These are phyloP conservation scores for Spinellus fusiger DNA, from an alignment of 192 early-diverging fungal species.

Conservation along the genomic window DNA sequence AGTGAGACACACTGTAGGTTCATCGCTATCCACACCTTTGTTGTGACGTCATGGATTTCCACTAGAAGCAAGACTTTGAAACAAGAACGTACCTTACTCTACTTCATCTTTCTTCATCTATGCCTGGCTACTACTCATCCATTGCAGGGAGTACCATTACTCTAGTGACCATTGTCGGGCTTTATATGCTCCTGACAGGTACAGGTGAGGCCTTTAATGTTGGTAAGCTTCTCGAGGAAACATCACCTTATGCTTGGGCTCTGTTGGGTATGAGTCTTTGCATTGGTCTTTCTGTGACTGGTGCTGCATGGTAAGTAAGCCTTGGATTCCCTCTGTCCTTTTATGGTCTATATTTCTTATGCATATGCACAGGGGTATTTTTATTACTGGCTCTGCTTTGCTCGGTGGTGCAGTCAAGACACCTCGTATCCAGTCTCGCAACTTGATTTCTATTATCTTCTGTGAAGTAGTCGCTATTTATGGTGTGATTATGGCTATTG, in stretches of 20 bases:
- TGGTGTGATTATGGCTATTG: conserved; percentile 97
- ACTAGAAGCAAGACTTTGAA: background rate
- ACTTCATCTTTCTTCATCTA: conserved; percentile 2
- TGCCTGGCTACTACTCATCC: conserved; percentile 18
- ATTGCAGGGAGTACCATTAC: conserved; percentile 23
- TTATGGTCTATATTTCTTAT: conserved; percentile 1
- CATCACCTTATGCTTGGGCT: conserved; percentile 87
- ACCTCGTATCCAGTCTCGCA: conserved; percentile 93
- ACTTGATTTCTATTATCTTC: conserved; percentile 98
- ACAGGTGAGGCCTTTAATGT: conserved; percentile 86
- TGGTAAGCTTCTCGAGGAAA: conserved; percentile 68
- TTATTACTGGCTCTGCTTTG: conserved; percentile 83
- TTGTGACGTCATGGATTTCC: background rate
- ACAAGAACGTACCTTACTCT: background rate
- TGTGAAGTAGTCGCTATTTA: conserved; percentile 99
- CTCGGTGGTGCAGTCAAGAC: conserved; percentile 85
- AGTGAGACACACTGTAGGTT: background rate
- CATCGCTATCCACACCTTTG: too few species aligned
- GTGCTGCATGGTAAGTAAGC: conserved; percentile 79
- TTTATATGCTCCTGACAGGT: conserved; percentile 84
- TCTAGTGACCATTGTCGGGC: conserved; percentile 46
- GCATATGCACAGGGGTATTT: conserved; percentile 80
- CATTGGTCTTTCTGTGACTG: conserved; percentile 84
- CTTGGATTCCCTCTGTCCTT: background rate
- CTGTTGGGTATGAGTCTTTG: conserved; percentile 77